Evolutionary conservation across 768 basidiomycete species (phyloP).

Genomic region (Thelephora aurantiotincta): DNA sequence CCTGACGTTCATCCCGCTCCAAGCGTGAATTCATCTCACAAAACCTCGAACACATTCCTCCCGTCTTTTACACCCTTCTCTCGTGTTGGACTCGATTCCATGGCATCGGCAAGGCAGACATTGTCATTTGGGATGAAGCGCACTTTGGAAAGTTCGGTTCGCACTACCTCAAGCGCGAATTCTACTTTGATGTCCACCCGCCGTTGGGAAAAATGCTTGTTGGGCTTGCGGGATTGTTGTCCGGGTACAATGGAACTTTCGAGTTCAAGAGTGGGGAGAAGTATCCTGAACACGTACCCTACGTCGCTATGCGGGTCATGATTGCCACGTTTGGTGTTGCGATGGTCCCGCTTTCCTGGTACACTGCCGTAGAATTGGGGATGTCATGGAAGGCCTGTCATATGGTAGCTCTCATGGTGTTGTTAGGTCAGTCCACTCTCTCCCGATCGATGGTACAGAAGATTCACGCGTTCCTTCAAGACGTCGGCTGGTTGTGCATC

Average conservation of each 20-base stretch:
- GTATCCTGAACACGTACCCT: slow-evolving; percentile 81
- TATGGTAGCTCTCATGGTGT: slow-evolving; percentile 85
- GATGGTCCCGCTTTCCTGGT: slow-evolving; percentile 95
- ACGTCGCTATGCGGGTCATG: slow-evolving; percentile 89
- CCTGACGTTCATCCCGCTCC: neutral
- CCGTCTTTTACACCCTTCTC: slow-evolving; percentile 80
- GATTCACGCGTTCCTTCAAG: slow-evolving; percentile 23
- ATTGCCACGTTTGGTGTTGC: slow-evolving; percentile 89
- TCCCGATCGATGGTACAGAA: neutral
- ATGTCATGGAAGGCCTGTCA: slow-evolving; percentile 86
- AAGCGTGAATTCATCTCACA: slow-evolving; percentile 68
- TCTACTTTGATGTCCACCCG: slow-evolving; percentile 99
- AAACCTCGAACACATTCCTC: slow-evolving; percentile 66
- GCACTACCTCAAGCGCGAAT: slow-evolving; percentile 95
- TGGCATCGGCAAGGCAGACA: slow-evolving; percentile 72
- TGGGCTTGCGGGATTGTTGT: slow-evolving; percentile 78
- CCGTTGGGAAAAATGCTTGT: slow-evolving; percentile 99
- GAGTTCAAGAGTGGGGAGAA: slow-evolving; percentile 87
- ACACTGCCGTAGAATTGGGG: slow-evolving; percentile 86
- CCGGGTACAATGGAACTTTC: slow-evolving; percentile 84
- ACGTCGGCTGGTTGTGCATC: slow-evolving; percentile 93
- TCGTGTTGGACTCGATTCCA: slow-evolving; percentile 93
- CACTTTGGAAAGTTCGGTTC: slow-evolving; percentile 99
- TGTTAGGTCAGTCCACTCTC: slow-evolving; percentile 50
- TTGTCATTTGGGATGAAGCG: slow-evolving; percentile 98